These are phyloP conservation scores for Gossypium bickii DNA, from an alignment of 345 rosid genomes.

Conservation along the genomic window DNA sequence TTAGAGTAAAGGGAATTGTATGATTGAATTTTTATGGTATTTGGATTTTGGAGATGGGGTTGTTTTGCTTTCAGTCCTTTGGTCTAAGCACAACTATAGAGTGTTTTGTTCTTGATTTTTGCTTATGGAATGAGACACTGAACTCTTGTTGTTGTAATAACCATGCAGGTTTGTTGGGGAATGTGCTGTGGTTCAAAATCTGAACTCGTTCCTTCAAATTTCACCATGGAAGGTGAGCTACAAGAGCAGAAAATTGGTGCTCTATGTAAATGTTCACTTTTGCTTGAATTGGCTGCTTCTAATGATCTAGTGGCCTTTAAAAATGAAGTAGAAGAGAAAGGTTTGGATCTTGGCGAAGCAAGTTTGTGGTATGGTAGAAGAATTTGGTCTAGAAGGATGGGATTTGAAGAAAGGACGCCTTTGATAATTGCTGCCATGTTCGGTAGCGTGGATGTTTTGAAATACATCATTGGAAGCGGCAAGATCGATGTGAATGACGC, in stretches of 20 bases:
- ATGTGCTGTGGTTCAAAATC: conserved; percentile 51
- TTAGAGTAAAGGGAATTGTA: background rate
- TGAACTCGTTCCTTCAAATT: conserved; percentile 28
- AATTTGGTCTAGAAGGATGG: conserved; percentile 77
- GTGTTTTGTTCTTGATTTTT: background rate
- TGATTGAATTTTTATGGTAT: too few relatives aligned
- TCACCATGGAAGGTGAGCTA: conserved; percentile 44
- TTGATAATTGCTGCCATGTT: conserved; percentile 78
- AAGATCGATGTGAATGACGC: conserved; percentile 55
- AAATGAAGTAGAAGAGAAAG: conserved; percentile 44
- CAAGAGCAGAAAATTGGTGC: conserved; percentile 26
- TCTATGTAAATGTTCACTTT: conserved; percentile 31
- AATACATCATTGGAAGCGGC: conserved; percentile 48
- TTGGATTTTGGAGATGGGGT: background rate
- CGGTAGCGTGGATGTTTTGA: conserved; percentile 60
- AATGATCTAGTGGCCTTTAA: conserved; percentile 55
- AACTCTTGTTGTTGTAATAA: conserved; percentile 10
- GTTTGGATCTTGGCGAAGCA: conserved; percentile 41
- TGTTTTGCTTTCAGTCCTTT: background rate
- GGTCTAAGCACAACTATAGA: background rate
- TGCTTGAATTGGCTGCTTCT: conserved; percentile 77
- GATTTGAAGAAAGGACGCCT: conserved; percentile 76
- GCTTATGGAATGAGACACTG: background rate
- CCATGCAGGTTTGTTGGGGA: conserved; percentile 42
- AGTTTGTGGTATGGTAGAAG: conserved; percentile 74